Percentiles rank a stretch among this genome's conserved stretches.
phyloP scores from a whole-genome alignment of 2,329 filamentous ascomycete genomes.

The Alternaria panax region DNA sequence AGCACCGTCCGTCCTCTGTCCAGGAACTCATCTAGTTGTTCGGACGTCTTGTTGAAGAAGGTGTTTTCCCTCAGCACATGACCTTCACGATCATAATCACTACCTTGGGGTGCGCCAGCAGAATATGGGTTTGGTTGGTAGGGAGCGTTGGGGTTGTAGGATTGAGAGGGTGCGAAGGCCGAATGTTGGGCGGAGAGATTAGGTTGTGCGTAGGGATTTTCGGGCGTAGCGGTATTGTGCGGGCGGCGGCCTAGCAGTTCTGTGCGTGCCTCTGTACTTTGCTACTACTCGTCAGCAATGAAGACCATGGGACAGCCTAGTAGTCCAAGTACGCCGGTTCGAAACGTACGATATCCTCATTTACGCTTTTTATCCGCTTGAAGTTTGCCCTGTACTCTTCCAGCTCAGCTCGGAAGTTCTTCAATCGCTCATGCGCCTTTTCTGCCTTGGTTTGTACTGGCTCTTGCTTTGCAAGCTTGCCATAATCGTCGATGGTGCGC shows the following conservation, averaged over 20 bases:
- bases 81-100: slow-evolving; percentile 73
- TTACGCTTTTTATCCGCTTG: slow-evolving; percentile 75
- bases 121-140: slow-evolving; percentile 54
- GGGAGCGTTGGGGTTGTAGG: slow-evolving; percentile 41
- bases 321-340: background rate
- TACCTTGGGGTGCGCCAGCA: slow-evolving; percentile 41
- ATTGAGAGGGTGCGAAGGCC: slow-evolving; percentile 41
- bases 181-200: slow-evolving; percentile 34
- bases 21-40: slow-evolving; percentile 90
- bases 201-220: slow-evolving; percentile 81
- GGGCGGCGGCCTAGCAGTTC: slow-evolving; percentile 88
- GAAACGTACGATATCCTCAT: slow-evolving; percentile 71
- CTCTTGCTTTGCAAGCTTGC: slow-evolving; percentile 83
- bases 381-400: slow-evolving; percentile 80
- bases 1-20: slow-evolving; percentile 89
- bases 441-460: slow-evolving; percentile 90
- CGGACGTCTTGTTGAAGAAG: slow-evolving; percentile 83
- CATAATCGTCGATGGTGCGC: slow-evolving; percentile 92
- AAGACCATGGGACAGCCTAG: background rate
- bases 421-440: slow-evolving; percentile 84
- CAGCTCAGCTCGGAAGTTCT: slow-evolving; percentile 84
- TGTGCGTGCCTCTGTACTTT: slow-evolving; percentile 72
- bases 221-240: slow-evolving; percentile 79
- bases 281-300: slow-evolving; percentile 43
- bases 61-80: slow-evolving; percentile 89